Conservation (phyloP, 2,329 filamentous ascomycete genomes). For the Chaetomiaceae sp. region DNA sequence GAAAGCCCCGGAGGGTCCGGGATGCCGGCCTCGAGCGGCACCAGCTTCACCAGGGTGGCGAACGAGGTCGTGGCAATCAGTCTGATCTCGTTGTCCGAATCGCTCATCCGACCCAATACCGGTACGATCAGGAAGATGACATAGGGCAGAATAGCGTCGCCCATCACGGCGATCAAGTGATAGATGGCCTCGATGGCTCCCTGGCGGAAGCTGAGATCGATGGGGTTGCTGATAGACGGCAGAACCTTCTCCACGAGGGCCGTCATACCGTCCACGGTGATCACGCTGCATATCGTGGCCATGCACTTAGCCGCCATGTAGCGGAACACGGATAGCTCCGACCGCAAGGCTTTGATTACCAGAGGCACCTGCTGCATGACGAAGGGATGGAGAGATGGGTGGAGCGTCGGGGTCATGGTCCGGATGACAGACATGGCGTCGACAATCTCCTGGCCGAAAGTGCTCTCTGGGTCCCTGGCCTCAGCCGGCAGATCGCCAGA, state of each 20-base stretch:
- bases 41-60: constrained; percentile 91
- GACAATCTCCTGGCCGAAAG: constrained; percentile 84
- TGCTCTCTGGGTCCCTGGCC: constrained; percentile 65
- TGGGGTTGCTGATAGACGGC: constrained; percentile 82
- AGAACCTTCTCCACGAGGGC: constrained; percentile 89
- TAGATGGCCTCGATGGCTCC: constrained; percentile 94
- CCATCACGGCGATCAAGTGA: constrained; percentile 97
- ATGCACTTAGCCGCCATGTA: constrained; percentile 98
- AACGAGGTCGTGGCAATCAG: constrained; percentile 95
- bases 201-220: constrained; percentile 84
- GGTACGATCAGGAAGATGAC: constrained; percentile 98
- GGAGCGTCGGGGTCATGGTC: constrained; percentile 84
- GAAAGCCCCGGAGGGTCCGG: constrained; percentile 93
- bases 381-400: constrained; percentile 68
- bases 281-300: constrained; percentile 94
- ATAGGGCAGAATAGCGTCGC: constrained; percentile 89
- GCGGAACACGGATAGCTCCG: constrained; percentile 81
- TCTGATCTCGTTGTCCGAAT: constrained; percentile 92
- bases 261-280: constrained; percentile 92
- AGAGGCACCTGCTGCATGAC: constrained; percentile 77
- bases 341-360: constrained; percentile 81
- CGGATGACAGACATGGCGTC: constrained; percentile 90
- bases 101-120: constrained; percentile 94
- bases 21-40: constrained; percentile 93
- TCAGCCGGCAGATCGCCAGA: constrained; percentile 63